Base-by-base conservation (phyloP, 495 filamentous ascomycete species). In the Beverwykella pulmonaria region DNA sequence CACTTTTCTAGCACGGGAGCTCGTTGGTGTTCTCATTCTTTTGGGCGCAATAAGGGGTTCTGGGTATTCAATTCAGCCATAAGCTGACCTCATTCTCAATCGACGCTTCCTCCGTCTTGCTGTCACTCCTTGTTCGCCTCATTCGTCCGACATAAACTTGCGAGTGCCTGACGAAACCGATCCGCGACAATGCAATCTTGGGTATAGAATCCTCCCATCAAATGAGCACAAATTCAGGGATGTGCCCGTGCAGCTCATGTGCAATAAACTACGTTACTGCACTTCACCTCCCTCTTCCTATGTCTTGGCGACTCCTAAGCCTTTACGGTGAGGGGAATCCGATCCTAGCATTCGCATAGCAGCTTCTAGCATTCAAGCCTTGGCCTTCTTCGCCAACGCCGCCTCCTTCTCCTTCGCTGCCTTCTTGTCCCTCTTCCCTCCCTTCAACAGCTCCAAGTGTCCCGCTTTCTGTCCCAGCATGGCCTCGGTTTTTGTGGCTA, bases 401-500 rank as follows among this genome's bases (percentile, higher is more conserved):
- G 36, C 30, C 50, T 17, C 46, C 44, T 66, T 46, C 64, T 75
- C 74, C 69, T 72, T 72, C 48, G 70, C 75, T 53, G 83, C 80
- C 77, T 85, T 88, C 15, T 82, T 77, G 59, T 84, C 81, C 78
- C 85, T 88, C 82, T 88, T 89, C 12, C 84, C 87, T 3, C 85
- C 87, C 63, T 80, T 78, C 63, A 92, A 72, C 75, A 92, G 41
- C 75, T 92, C 89, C 67, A 91, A 69, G 82, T 92, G 89, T 5
- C 90, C 90, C 44, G 88, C 89, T 73, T 85, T 87, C 50, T 83
- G 77, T 5, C 86, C 90, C 23, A 92, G 79, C 69, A 75, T 82
- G 61, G 84, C 80, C 71, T 92, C 89, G 62, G 88, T 91, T 76
- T 83, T 82, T 0, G 80, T 79, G 3, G 81, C 82, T 22, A 92